phyloP scores from a whole-genome alignment of 768 basidiomycete species.

The Clitopilus hobsonii region DNA sequence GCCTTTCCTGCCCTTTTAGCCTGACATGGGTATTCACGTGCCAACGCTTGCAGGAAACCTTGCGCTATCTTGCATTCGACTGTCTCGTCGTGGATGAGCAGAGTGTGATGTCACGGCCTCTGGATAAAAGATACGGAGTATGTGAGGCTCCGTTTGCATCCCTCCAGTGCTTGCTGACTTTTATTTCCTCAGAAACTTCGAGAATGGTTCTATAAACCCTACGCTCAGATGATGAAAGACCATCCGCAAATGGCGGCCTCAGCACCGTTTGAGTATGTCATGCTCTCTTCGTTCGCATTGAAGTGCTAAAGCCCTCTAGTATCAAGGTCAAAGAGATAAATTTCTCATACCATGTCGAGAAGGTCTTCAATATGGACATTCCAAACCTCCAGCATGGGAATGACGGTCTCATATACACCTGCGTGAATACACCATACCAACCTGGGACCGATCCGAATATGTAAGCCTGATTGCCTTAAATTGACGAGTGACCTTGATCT shows the following conservation, averaged over 20 bases:
- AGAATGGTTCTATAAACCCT: constrained; percentile 81
- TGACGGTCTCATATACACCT: constrained; percentile 96
- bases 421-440: constrained; percentile 77
- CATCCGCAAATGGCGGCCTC: constrained; percentile 58
- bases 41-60: constrained; percentile 52
- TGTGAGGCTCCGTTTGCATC: constrained; percentile 17
- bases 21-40: neutral
- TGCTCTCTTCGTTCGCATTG: neutral
- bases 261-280: constrained; percentile 83
- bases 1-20: constrained; percentile 4
- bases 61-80: constrained; percentile 88
- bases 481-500: constrained; percentile 2
- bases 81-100: constrained; percentile 83
- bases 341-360: constrained; percentile 81
- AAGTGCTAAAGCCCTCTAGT: constrained; percentile 31
- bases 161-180: neutral
- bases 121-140: constrained; percentile 90
- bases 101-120: constrained; percentile 79
- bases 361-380: constrained; percentile 81
- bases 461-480: constrained; percentile 36
- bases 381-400: constrained; percentile 86
- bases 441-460: constrained; percentile 86
- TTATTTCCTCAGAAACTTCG: constrained; percentile 60
- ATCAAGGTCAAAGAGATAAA: constrained; percentile 86
- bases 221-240: constrained; percentile 60